Evolutionary conservation across 768 basidiomycete species (phyloP).

Genomic region (Pulveroboletus sp.): DNA sequence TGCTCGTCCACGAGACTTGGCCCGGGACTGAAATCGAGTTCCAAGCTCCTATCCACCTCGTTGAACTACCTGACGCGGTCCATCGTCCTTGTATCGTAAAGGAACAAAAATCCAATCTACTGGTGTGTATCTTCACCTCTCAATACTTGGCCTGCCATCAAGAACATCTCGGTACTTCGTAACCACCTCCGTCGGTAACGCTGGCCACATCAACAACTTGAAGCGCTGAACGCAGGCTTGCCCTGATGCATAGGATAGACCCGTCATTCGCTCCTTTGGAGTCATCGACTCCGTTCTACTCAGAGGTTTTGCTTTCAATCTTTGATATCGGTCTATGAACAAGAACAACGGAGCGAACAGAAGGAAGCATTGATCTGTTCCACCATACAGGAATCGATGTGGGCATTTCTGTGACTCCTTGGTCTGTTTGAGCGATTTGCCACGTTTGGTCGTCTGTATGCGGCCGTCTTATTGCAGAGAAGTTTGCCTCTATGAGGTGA

Average conservation of each 20-base stretch:
- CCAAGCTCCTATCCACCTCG: too few relatives aligned
- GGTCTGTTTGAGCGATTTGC: constrained; percentile 51
- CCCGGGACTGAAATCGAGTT: too few relatives aligned
- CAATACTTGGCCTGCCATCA: too few relatives aligned
- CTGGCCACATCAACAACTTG: too few relatives aligned
- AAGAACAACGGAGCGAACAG: not conserved
- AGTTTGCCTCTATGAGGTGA: constrained; percentile 24
- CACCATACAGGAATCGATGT: constrained; percentile 47
- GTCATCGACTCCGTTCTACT: constrained; percentile 34
- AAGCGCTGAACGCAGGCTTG: too few relatives aligned
- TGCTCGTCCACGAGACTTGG: too few relatives aligned
- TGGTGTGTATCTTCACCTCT: too few relatives aligned
- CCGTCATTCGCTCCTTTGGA: constrained; percentile 35
- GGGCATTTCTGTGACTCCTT: constrained; percentile 61
- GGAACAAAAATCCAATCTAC: too few relatives aligned
- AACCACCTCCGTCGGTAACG: too few relatives aligned
- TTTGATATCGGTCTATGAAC: constrained; percentile 48
- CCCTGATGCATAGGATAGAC: constrained; percentile 14
- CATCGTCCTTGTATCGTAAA: too few relatives aligned
- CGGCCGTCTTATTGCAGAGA: constrained; percentile 50
- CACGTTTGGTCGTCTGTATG: constrained; percentile 64
- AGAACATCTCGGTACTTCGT: too few relatives aligned
- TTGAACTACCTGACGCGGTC: too few relatives aligned
- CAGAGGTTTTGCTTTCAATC: constrained; percentile 54
- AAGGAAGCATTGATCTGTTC: not conserved